These are phyloP conservation scores for Cinnamomum micranthum DNA, from an alignment of 164 flowering plant species.

Conservation along the genomic window DNA sequence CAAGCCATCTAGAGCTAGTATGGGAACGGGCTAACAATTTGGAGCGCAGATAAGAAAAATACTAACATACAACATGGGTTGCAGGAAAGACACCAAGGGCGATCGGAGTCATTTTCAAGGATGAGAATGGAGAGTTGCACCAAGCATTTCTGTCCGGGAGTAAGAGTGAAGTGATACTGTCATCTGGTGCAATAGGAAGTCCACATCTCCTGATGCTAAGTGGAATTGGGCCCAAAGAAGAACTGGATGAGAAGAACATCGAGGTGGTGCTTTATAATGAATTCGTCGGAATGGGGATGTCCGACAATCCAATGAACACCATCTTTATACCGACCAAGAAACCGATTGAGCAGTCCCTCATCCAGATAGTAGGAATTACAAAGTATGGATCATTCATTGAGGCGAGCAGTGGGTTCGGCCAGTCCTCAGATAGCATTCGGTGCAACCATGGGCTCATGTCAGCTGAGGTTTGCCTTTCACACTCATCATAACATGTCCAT, in stretches of 20 bases:
- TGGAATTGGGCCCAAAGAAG: constrained; percentile 71
- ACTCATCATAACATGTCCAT: neutral
- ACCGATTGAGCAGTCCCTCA: constrained; percentile 59
- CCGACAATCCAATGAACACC: constrained; percentile 82
- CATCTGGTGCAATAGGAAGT: constrained; percentile 82
- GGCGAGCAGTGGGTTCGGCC: constrained; percentile 84
- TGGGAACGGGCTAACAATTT: no score
- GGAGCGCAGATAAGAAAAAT: no score
- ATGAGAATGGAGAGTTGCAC: constrained; percentile 67
- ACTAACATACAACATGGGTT: neutral
- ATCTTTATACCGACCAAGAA: constrained; percentile 54
- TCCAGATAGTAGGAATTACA: constrained; percentile 86
- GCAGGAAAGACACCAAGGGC: constrained; percentile 66
- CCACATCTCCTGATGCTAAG: constrained; percentile 82
- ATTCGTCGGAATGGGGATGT: constrained; percentile 77
- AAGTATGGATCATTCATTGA: constrained; percentile 77
- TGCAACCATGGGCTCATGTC: constrained; percentile 78
- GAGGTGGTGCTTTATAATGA: constrained; percentile 47
- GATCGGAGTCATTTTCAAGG: constrained; percentile 75
- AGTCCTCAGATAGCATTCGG: constrained; percentile 51
- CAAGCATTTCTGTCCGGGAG: constrained; percentile 35
- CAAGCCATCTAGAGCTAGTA: no score
- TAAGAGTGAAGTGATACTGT: constrained; percentile 62
- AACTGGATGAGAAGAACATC: constrained; percentile 58
- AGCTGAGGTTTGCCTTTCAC: constrained; percentile 49